A percentile compares a stretch with the other conserved stretches of the same genome.
phyloP scores from a whole-genome alignment of 1,284 basidiomycete genomes.

The Cystobasidium slooffiae region DNA sequence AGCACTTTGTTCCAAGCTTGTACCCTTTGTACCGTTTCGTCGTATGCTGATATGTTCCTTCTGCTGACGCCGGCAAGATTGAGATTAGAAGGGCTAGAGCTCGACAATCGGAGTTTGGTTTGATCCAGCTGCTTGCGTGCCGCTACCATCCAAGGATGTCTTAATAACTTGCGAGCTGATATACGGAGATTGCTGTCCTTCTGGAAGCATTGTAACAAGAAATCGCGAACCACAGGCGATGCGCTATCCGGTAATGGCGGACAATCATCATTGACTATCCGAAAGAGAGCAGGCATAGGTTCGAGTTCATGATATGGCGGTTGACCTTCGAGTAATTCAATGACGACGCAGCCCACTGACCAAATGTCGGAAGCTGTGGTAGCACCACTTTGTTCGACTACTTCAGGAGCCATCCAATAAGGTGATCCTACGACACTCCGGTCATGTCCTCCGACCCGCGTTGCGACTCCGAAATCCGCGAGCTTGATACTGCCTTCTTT shows the following conservation, averaged over 20 bases:
- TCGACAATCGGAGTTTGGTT: conserved; percentile 47
- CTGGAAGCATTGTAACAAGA: conserved; percentile 96
- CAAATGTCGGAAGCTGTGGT: conserved; percentile 97
- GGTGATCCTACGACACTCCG: conserved; percentile 93
- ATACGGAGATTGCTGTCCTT: conserved; percentile 94
- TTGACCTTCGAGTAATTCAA: conserved; percentile 92
- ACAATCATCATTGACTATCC: conserved; percentile 96
- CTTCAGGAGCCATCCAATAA: conserved; percentile 99
- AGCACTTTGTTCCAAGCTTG: conserved; percentile 98
- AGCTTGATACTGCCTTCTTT: conserved; percentile 93
- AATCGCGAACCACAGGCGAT: conserved; percentile 85
- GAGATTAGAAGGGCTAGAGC: conserved; percentile 14
- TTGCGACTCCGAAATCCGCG: conserved; percentile 55
- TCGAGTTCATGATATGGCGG: conserved; percentile 94
- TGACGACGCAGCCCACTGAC: conserved; percentile 93
- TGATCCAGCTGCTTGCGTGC: conserved; percentile 74
- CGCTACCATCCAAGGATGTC: conserved; percentile 93
- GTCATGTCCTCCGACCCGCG: conserved; percentile 66
- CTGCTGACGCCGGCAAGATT: conserved; percentile 19
- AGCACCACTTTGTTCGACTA: conserved; percentile 94
- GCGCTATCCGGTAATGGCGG: conserved; percentile 94
- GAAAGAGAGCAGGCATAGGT: conserved; percentile 96
- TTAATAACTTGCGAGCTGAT: conserved; percentile 86
- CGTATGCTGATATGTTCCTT: conserved; percentile 61
- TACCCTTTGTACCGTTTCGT: conserved; percentile 90